These are phyloP conservation scores for Oryza meyeriana DNA, from an alignment of 176 grass and related monocot species.

Conservation along the genomic window DNA sequence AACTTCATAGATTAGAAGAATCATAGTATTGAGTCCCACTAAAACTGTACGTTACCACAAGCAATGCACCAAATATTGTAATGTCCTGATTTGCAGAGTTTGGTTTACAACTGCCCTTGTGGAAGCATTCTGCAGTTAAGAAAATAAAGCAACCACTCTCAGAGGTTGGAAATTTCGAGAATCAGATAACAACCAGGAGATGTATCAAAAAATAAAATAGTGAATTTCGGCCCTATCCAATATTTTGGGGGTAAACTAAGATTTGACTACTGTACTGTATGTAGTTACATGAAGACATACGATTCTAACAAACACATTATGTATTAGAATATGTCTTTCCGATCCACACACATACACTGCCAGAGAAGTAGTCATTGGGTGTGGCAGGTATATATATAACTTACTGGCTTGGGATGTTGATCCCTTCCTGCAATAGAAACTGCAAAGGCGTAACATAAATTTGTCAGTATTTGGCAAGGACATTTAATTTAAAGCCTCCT, in stretches of 20 bases:
- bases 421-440: constrained; percentile 86
- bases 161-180: constrained; percentile 1
- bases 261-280: not conserved
- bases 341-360: not conserved
- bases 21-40: constrained; percentile 1
- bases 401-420: constrained; percentile 69
- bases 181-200: not conserved
- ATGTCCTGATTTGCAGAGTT: constrained; percentile 92
- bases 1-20: constrained; percentile 19
- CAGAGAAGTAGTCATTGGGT: not conserved
- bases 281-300: not conserved
- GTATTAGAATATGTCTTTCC: not conserved
- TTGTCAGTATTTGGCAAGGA: not conserved
- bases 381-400: not conserved
- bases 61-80: constrained; percentile 83
- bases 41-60: constrained; percentile 48
- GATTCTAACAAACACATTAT: too few species aligned
- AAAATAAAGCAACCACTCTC: not conserved
- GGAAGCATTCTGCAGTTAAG: constrained; percentile 62
- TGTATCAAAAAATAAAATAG: not conserved
- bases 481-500: not conserved
- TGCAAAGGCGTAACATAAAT: constrained; percentile 28
- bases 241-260: not conserved
- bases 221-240: not conserved
- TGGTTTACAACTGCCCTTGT: constrained; percentile 61